Evolutionary conservation across 129 eudicot species (phyloP).

Genomic region (Calendula officinalis): DNA sequence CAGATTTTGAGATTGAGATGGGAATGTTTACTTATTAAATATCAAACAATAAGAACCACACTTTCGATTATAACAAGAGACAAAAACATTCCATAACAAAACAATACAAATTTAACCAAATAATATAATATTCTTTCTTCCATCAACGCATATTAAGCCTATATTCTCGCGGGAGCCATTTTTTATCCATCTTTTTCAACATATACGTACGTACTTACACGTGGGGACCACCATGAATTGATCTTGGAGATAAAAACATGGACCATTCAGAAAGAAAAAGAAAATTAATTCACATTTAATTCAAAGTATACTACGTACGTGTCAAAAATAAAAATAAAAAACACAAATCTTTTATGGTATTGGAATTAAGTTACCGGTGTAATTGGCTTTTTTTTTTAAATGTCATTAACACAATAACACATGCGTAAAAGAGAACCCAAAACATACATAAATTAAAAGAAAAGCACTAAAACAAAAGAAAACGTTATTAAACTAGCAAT

Average conservation of each 20-base stretch:
- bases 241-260: constrained; percentile 12
- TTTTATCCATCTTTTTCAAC: constrained; percentile 25
- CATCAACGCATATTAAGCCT: constrained; percentile 26
- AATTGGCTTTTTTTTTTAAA: no score
- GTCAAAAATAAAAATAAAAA: neutral
- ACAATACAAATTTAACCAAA: constrained; percentile 22
- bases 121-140: constrained; percentile 26
- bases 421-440: no score
- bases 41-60: neutral
- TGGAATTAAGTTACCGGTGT: no score
- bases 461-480: no score
- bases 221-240: constrained; percentile 15
- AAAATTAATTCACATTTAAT: constrained; percentile 17
- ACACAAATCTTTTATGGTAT: no score
- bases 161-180: constrained; percentile 33
- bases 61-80: constrained; percentile 21
- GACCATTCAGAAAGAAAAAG: constrained; percentile 26
- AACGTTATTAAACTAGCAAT: no score
- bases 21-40: neutral
- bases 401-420: no score
- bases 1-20: neutral
- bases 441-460: no score
- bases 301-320: neutral
- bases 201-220: neutral
- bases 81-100: constrained; percentile 27